These are phyloP conservation scores for Tinospora cordifolia DNA, from an alignment of 164 flowering plant genomes.

Conservation along the genomic window DNA sequence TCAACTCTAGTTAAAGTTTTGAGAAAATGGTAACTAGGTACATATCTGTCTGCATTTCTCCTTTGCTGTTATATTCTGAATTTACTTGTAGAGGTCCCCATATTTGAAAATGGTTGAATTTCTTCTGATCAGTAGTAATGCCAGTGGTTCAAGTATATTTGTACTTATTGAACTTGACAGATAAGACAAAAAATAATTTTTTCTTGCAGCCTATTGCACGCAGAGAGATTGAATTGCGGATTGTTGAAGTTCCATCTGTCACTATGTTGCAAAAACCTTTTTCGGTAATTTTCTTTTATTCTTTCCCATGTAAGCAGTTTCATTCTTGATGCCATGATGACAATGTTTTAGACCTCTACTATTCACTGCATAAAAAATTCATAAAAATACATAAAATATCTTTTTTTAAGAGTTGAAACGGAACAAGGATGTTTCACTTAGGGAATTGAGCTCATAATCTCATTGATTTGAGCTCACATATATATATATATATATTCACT, in stretches of 20 bases:
- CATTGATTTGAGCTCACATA: neutral
- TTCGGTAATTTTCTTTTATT: conserved; percentile 39
- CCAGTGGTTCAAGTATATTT: neutral
- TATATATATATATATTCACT: neutral
- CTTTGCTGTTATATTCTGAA: neutral
- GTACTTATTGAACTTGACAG: neutral
- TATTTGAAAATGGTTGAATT: neutral
- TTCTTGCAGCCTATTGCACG: conserved; percentile 61
- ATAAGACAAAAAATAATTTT: neutral
- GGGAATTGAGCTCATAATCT: neutral
- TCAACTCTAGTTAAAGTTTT: neutral
- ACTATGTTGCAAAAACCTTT: conserved; percentile 60
- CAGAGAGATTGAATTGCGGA: conserved; percentile 72
- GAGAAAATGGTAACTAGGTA: neutral
- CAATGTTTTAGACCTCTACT: neutral
- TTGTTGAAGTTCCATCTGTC: conserved; percentile 57
- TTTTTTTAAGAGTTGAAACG: neutral
- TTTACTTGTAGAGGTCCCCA: neutral
- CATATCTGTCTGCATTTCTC: neutral
- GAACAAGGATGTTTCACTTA: neutral
- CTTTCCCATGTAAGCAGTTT: neutral
- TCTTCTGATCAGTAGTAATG: neutral
- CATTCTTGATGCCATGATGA: neutral
- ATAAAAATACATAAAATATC: neutral
- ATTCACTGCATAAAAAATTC: neutral